Evolutionary conservation across 768 basidiomycete genomes (phyloP).

Genomic region (Naganishia kalamii): DNA sequence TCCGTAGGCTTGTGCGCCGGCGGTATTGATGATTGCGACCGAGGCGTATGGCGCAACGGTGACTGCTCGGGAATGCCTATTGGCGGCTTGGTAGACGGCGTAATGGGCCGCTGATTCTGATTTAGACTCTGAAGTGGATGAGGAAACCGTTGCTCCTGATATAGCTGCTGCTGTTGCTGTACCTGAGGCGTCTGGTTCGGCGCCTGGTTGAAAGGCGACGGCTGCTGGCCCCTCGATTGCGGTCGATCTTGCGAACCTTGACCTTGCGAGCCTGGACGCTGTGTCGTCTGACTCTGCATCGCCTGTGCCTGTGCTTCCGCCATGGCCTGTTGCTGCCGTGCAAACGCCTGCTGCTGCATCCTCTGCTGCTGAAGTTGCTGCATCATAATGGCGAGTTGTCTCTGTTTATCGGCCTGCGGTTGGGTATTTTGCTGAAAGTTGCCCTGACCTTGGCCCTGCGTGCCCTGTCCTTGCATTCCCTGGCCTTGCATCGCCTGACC

Average conservation of each 20-base stretch:
- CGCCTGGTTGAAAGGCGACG: neutral
- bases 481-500: neutral
- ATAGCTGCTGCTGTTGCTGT: neutral
- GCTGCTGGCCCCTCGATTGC: neutral
- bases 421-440: slow-evolving; percentile 14
- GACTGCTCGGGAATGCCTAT: neutral
- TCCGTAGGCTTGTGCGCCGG: too few relatives aligned
- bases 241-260: neutral
- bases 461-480: slow-evolving; percentile 1
- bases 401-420: slow-evolving; percentile 24
- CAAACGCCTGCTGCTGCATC: neutral
- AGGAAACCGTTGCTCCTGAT: too few relatives aligned
- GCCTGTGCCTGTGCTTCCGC: neutral
- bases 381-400: slow-evolving; percentile 19
- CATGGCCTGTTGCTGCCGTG: neutral
- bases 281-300: too few relatives aligned
- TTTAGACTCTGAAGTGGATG: too few relatives aligned
- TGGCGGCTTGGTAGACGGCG: neutral
- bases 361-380: slow-evolving; percentile 18
- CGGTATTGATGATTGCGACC: neutral
- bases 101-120: neutral
- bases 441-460: too few relatives aligned
- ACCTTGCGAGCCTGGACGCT: too few relatives aligned
- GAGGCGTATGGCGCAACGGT: neutral
- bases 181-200: neutral